phyloP scores from a whole-genome alignment of 148 eudicot species.

The Rhododendron ovatum region DNA sequence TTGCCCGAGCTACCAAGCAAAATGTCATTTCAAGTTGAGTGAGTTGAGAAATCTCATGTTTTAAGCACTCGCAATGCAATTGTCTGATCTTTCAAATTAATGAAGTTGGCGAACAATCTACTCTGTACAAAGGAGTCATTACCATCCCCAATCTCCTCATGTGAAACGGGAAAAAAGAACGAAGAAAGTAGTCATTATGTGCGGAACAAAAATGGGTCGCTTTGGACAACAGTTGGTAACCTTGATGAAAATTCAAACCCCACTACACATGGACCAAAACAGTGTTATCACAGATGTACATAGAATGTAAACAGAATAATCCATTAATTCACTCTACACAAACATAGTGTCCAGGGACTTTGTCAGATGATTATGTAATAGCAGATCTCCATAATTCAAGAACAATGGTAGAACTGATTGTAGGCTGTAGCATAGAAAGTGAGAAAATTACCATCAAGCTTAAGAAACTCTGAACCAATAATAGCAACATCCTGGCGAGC shows the following conservation, averaged over 20 bases:
- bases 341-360: neutral
- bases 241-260: neutral
- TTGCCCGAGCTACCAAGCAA: slow-evolving; percentile 81
- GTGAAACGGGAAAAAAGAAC: neutral
- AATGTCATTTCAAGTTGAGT: neutral
- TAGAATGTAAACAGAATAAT: neutral
- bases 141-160: neutral
- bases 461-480: slow-evolving; percentile 77
- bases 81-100: neutral
- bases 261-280: neutral
- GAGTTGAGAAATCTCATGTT: neutral
- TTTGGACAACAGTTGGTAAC: neutral
- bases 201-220: neutral
- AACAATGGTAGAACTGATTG: neutral
- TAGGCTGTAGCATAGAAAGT: neutral
- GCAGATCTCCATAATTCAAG: neutral
- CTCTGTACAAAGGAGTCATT: neutral
- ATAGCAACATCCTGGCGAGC: slow-evolving; percentile 90
- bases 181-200: neutral
- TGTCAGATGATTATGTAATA: neutral
- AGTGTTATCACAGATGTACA: neutral
- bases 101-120: neutral
- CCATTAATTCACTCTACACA: neutral
- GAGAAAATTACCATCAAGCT: slow-evolving; percentile 70
- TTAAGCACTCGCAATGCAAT: neutral